Conservation (phyloP, 83 land plant genomes). For the Larix sibirica region DNA sequence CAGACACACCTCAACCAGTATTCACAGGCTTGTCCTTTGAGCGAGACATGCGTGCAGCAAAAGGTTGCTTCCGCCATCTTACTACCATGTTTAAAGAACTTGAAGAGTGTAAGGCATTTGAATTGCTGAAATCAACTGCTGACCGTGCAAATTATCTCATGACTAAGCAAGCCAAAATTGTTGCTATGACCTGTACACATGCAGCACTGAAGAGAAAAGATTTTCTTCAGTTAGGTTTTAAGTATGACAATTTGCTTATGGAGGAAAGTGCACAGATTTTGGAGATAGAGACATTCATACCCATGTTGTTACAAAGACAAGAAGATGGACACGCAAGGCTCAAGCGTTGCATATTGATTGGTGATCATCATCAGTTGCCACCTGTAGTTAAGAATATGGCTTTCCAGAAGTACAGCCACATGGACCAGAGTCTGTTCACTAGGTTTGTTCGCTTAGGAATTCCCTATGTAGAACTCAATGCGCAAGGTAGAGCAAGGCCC, state of each 20-base stretch:
- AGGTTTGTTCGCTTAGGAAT: slow-evolving; percentile 98
- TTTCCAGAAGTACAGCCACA: slow-evolving; percentile 97
- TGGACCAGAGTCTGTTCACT: slow-evolving; percentile 98
- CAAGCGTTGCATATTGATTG: slow-evolving; percentile 95
- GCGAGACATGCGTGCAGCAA: slow-evolving; percentile 93
- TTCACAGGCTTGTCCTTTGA: slow-evolving; percentile 89
- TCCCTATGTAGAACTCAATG: slow-evolving; percentile 97
- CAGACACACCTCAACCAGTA: slow-evolving; percentile 66
- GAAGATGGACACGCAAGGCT: slow-evolving; percentile 98
- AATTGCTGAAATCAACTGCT: slow-evolving; percentile 92
- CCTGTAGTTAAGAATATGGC: slow-evolving; percentile 99
- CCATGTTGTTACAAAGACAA: slow-evolving; percentile 96
- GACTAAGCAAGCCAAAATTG: slow-evolving; percentile 99
- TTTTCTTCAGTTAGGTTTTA: slow-evolving; percentile 88
- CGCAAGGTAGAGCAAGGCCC: slow-evolving; percentile 98
- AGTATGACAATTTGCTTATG: slow-evolving; percentile 98
- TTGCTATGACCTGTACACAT: slow-evolving; percentile 99
- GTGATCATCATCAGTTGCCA: slow-evolving; percentile 99
- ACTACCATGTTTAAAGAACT: slow-evolving; percentile 96
- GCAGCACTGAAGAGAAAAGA: slow-evolving; percentile 96
- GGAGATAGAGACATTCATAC: slow-evolving; percentile 98
- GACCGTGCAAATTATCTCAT: slow-evolving; percentile 97
- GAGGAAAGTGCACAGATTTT: slow-evolving; percentile 99
- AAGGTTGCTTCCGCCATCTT: slow-evolving; percentile 94
- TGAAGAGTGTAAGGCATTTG: slow-evolving; percentile 98